These are phyloP conservation scores for Rhodamnia rubescens DNA, from an alignment of 345 rosid genomes.

Conservation along the genomic window DNA sequence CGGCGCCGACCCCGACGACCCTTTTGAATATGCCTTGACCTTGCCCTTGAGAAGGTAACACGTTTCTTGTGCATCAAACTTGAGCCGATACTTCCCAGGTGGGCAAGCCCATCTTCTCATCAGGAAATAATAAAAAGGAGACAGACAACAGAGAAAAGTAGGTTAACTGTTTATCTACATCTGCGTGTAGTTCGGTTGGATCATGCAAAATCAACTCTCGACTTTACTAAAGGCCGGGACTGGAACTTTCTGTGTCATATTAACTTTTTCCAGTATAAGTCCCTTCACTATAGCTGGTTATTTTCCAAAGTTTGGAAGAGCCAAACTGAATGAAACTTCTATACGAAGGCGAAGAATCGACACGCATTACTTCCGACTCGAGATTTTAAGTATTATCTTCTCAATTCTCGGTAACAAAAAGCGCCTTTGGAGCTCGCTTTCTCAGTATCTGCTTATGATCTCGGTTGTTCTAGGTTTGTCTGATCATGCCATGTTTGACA, in stretches of 20 bases:
- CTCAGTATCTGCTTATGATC: background rate
- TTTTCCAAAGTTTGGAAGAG: background rate
- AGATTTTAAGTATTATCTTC: background rate
- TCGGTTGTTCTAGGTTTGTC: background rate
- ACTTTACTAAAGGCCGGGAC: background rate
- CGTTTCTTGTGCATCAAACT: conserved; percentile 86
- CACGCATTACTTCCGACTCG: background rate
- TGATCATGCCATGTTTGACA: background rate
- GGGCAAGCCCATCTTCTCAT: conserved; percentile 76
- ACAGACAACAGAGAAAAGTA: background rate
- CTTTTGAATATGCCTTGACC: conserved; percentile 63
- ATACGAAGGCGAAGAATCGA: background rate
- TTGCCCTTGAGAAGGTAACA: conserved; percentile 75
- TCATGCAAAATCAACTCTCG: background rate
- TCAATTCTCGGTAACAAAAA: background rate
- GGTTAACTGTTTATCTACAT: background rate
- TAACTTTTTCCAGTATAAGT: background rate
- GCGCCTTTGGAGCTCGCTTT: background rate
- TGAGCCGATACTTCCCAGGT: conserved; percentile 78
- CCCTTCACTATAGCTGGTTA: background rate
- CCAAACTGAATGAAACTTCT: background rate
- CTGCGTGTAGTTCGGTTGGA: background rate
- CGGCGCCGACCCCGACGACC: background rate
- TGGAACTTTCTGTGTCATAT: background rate
- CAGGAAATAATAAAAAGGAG: background rate